phyloP scores from a whole-genome alignment of 2,329 filamentous ascomycete genomes.

The Lachnellula occidentalis region DNA sequence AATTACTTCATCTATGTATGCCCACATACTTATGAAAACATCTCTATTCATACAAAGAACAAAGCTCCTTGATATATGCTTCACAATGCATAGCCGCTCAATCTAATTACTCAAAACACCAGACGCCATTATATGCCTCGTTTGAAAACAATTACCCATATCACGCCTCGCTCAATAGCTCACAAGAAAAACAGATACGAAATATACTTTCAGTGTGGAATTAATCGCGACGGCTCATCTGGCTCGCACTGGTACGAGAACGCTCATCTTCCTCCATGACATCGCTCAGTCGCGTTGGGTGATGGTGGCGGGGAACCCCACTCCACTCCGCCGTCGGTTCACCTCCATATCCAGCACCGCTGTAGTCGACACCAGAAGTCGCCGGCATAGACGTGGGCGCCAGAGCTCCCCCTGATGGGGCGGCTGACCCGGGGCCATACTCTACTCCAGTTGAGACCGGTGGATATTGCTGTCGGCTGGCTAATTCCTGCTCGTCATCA shows the following conservation, averaged over 20 bases:
- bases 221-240: constrained; percentile 24
- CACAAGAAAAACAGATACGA: background rate
- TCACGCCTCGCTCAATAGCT: background rate
- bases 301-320: constrained; percentile 81
- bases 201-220: background rate
- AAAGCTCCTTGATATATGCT: constrained; percentile 1
- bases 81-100: constrained; percentile 7
- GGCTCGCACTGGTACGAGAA: constrained; percentile 59
- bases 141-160: background rate
- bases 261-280: constrained; percentile 82
- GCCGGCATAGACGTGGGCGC: constrained; percentile 16
- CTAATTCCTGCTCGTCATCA: constrained; percentile 35
- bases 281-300: constrained; percentile 83
- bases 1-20: constrained; percentile 13
- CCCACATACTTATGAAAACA: constrained; percentile 1
- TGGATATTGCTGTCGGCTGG: constrained; percentile 21
- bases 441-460: constrained; percentile 22
- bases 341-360: constrained; percentile 58
- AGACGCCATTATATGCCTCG: constrained; percentile 11
- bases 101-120: constrained; percentile 9
- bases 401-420: constrained; percentile 4
- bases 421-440: constrained; percentile 21
- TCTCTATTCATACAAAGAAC: constrained; percentile 14
- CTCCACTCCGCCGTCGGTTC: constrained; percentile 48
- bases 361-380: constrained; percentile 49